A percentile compares a stretch with the other conserved stretches of the same genome.
Evolutionary conservation across 75 land plant genomes (phyloP).

Genomic region (Isoetes taiwanensis): DNA sequence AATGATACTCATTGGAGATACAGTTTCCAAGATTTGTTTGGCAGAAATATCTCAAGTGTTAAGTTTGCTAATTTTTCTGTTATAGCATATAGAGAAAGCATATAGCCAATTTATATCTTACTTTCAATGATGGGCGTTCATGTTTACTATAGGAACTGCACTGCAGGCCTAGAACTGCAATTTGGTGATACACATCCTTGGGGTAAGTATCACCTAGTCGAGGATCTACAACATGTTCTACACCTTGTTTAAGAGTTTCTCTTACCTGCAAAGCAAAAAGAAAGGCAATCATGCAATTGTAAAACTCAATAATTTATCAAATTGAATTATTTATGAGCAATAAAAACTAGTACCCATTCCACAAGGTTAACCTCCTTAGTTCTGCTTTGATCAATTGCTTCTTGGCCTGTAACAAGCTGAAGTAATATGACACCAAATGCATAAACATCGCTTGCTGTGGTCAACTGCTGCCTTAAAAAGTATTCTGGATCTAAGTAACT

Average conservation of each 20-base stretch:
- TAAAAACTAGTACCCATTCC: slow-evolving; percentile 7
- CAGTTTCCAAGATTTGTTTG: too few relatives aligned
- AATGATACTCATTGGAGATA: too few relatives aligned
- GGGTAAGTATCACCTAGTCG: slow-evolving; percentile 7
- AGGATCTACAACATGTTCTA: slow-evolving; percentile 10
- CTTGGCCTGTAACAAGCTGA: slow-evolving; percentile 16
- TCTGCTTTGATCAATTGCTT: slow-evolving; percentile 8
- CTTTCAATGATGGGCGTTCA: slow-evolving; percentile 14
- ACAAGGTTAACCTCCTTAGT: slow-evolving; percentile 1
- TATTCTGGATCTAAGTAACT: slow-evolving; percentile 14
- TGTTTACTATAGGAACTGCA: slow-evolving; percentile 7
- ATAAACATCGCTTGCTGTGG: slow-evolving; percentile 20
- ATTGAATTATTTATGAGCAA: background rate
- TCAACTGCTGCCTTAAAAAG: slow-evolving; percentile 11
- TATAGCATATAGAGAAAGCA: too few relatives aligned
- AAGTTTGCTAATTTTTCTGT: too few relatives aligned
- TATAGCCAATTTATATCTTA: background rate
- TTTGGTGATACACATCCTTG: background rate
- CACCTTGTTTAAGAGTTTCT: background rate
- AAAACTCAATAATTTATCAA: too few relatives aligned
- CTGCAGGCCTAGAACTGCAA: slow-evolving; percentile 7
- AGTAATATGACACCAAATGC: slow-evolving; percentile 15
- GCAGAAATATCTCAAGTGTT: too few relatives aligned
- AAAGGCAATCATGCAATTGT: background rate
- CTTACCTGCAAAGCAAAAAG: slow-evolving; percentile 7